These are phyloP conservation scores for Kwoniella sp. DNA, from an alignment of 768 basidiomycete genomes.

Conservation along the genomic window DNA sequence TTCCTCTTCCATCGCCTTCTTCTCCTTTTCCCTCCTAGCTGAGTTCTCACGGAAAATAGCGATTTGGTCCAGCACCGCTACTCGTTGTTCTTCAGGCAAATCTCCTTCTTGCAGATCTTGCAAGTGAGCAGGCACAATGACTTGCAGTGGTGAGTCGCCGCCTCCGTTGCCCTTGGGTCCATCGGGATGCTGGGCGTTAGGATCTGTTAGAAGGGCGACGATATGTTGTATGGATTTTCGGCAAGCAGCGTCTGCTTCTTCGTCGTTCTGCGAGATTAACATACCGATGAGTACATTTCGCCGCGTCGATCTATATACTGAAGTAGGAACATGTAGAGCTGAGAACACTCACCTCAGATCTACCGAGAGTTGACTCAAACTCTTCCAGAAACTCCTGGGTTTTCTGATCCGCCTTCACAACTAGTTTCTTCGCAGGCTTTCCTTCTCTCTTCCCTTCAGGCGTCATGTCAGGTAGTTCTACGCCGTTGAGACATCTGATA, in stretches of 20 bases:
- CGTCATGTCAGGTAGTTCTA: slow-evolving; percentile 65
- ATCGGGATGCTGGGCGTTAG: slow-evolving; percentile 72
- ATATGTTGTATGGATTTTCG: slow-evolving; percentile 62
- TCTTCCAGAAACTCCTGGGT: slow-evolving; percentile 84
- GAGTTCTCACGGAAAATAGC: slow-evolving; percentile 93
- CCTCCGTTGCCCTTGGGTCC: slow-evolving; percentile 19
- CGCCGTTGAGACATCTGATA: slow-evolving; percentile 65
- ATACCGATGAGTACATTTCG: not conserved
- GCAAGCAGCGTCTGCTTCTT: slow-evolving; percentile 66
- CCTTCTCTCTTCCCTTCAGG: slow-evolving; percentile 58
- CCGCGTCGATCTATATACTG: not conserved
- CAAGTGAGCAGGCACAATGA: slow-evolving; percentile 82
- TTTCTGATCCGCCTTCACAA: slow-evolving; percentile 96
- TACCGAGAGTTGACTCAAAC: slow-evolving; percentile 75
- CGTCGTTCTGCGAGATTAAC: slow-evolving; percentile 64
- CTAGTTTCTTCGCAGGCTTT: slow-evolving; percentile 64
- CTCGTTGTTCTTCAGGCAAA: slow-evolving; percentile 87
- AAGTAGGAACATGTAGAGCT: too few relatives aligned
- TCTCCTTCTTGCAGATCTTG: slow-evolving; percentile 96
- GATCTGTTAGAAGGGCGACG: slow-evolving; percentile 68
- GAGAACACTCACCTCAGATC: slow-evolving; percentile 70
- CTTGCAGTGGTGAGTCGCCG: slow-evolving; percentile 35
- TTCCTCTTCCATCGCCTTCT: slow-evolving; percentile 62
- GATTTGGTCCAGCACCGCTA: slow-evolving; percentile 92
- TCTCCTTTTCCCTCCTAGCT: slow-evolving; percentile 86